These are phyloP conservation scores for Cystofilobasidium macerans DNA, from an alignment of 768 basidiomycete genomes.

Conservation along the genomic window DNA sequence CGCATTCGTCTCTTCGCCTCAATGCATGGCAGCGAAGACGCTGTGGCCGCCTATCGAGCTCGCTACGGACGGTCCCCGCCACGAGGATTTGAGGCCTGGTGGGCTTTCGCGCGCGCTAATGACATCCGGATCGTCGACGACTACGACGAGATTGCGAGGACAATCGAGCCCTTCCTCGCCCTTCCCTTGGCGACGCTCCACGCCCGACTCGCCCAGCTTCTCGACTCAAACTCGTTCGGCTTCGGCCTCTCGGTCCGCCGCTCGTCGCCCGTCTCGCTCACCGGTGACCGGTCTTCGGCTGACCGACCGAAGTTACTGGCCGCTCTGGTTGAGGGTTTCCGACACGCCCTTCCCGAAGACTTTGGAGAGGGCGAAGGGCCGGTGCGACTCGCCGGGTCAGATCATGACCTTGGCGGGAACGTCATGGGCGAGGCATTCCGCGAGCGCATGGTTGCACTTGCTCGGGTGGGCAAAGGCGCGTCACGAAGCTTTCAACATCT, in stretches of 20 bases:
- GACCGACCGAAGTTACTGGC: not conserved
- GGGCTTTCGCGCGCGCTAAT: conserved; percentile 28
- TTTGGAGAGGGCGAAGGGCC: conserved; percentile 12
- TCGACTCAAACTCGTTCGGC: not conserved
- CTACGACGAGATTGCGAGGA: conserved; percentile 31
- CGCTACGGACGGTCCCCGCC: conserved; percentile 30
- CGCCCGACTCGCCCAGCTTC: conserved; percentile 18
- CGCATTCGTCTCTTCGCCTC: too few relatives aligned
- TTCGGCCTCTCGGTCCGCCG: conserved; percentile 5
- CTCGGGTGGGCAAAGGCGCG: not conserved
- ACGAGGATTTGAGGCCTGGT: conserved; percentile 36
- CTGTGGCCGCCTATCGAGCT: conserved; percentile 31
- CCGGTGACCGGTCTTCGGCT: not conserved
- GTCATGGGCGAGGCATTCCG: conserved; percentile 14
- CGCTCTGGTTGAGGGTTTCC: conserved; percentile 5
- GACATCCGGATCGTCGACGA: conserved; percentile 12
- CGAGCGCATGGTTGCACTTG: conserved; percentile 3
- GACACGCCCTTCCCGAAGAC: conserved; percentile 1
- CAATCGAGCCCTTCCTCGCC: conserved; percentile 32
- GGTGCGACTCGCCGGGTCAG: conserved; percentile 3
- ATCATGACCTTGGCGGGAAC: conserved; percentile 15
- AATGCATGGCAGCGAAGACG: conserved; percentile 23
- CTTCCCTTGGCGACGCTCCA: conserved; percentile 29
- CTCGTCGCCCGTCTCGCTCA: not conserved
- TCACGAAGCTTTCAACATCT: not conserved